Evolutionary conservation across 768 basidiomycete species (phyloP).

Genomic region (Russula abietina): DNA sequence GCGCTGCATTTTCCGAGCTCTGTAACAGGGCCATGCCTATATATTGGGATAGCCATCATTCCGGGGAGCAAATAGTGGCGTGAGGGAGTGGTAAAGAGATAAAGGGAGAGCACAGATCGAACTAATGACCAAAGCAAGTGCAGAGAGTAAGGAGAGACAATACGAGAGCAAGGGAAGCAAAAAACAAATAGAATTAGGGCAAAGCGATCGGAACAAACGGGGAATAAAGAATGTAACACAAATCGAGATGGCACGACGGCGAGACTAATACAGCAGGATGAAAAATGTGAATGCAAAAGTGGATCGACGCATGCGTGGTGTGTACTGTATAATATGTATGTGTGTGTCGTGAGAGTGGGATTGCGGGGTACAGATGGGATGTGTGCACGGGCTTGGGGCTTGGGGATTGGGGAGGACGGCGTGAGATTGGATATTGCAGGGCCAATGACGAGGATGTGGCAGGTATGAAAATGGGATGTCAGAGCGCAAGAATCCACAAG

Average conservation of each 20-base stretch:
- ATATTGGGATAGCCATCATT: too few species aligned
- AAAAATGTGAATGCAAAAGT: constrained; percentile 3
- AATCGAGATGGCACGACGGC: constrained; percentile 9
- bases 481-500: constrained; percentile 1
- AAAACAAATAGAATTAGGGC: background rate
- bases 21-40: constrained; percentile 12
- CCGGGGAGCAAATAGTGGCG: constrained; percentile 3
- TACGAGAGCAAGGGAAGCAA: background rate
- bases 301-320: constrained; percentile 14
- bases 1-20: constrained; percentile 10
- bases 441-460: constrained; percentile 9
- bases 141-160: background rate
- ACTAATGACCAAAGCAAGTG: constrained; percentile 11
- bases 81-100: background rate
- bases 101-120: constrained; percentile 17
- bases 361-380: constrained; percentile 16
- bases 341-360: background rate
- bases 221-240: constrained; percentile 15
- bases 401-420: background rate
- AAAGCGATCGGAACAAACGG: constrained; percentile 12
- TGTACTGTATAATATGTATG: constrained; percentile 15
- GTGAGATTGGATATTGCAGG: constrained; percentile 10
- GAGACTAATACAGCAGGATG: constrained; percentile 14
- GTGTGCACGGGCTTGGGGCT: background rate
- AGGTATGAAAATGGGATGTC: constrained; percentile 1